Evolutionary conservation across 140 eudicot species (phyloP).

Genomic region (Flaveria floridana): DNA sequence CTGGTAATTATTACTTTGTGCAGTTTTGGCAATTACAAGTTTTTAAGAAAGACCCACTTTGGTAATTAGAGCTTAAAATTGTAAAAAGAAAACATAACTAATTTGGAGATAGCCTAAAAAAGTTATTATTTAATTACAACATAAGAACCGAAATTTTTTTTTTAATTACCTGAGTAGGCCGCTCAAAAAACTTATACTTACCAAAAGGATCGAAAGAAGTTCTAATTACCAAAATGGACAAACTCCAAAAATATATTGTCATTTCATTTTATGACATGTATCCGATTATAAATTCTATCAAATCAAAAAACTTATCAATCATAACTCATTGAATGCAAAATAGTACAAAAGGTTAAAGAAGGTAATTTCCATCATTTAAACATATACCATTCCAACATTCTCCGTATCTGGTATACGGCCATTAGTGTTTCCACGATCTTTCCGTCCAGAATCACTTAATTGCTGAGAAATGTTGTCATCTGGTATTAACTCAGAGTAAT

Average conservation of each 20-base stretch:
- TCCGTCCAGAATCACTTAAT: slow-evolving; percentile 41
- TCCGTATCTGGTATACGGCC: slow-evolving; percentile 60
- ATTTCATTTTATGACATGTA: background rate
- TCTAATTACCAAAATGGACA: background rate
- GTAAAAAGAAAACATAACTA: background rate
- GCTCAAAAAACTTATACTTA: background rate
- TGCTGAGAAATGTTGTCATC: slow-evolving; percentile 54
- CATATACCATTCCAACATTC: slow-evolving; percentile 80
- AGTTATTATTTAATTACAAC: background rate
- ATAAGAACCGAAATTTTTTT: background rate
- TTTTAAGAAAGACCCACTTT: background rate
- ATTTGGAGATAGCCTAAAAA: background rate
- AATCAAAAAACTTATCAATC: background rate
- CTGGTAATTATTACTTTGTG: background rate
- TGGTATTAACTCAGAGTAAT: slow-evolving; percentile 71
- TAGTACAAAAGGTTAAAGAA: background rate
- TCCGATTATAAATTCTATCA: background rate
- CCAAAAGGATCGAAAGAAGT: background rate
- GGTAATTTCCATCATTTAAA: slow-evolving; percentile 14
- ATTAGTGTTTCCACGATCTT: slow-evolving; percentile 47
- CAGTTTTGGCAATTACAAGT: background rate
- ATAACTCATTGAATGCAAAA: background rate
- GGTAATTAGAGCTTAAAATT: background rate
- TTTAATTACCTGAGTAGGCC: background rate
- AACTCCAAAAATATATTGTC: background rate